Evolutionary conservation across 345 rosid species (phyloP).

Genomic region (Microthlaspi erraticum): DNA sequence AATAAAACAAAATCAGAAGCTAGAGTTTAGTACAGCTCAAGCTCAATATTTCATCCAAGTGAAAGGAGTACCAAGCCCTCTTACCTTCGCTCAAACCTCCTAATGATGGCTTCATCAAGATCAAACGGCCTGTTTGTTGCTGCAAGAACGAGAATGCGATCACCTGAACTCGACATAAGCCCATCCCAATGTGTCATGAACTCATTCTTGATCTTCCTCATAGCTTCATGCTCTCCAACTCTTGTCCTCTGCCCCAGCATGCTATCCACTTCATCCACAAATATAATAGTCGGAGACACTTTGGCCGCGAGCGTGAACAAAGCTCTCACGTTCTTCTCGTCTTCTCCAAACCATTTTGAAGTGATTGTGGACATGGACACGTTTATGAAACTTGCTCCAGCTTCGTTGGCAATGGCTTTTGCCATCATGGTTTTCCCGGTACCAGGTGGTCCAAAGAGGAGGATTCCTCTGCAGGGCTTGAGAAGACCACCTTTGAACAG

Average conservation of each 20-base stretch:
- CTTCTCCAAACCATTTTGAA: constrained; percentile 99
- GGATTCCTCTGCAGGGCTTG: constrained; percentile 95
- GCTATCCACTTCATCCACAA: constrained; percentile 98
- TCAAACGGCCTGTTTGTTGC: constrained; percentile 99
- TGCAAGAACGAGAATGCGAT: constrained; percentile 94
- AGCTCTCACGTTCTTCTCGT: constrained; percentile 96
- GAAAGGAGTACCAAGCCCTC: not conserved
- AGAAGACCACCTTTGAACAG: constrained; percentile 97
- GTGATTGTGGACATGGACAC: constrained; percentile 99
- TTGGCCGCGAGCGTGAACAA: constrained; percentile 91
- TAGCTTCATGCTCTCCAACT: constrained; percentile 98
- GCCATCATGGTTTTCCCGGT: constrained; percentile 99
- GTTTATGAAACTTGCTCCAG: constrained; percentile 98
- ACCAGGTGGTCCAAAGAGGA: constrained; percentile 99
- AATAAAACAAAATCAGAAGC: constrained; percentile 33
- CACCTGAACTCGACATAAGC: constrained; percentile 75
- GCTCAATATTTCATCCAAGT: constrained; percentile 16
- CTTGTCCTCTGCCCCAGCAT: constrained; percentile 98
- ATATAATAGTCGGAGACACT: constrained; percentile 96
- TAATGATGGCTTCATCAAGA: constrained; percentile 99
- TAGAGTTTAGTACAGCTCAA: constrained; percentile 26
- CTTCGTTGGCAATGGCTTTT: constrained; percentile 98
- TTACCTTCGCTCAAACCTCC: constrained; percentile 97
- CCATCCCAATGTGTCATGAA: constrained; percentile 99
- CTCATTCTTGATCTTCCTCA: constrained; percentile 96